These are phyloP conservation scores for Cordia subcordata DNA, from an alignment of 257 asterid species.

Conservation along the genomic window DNA sequence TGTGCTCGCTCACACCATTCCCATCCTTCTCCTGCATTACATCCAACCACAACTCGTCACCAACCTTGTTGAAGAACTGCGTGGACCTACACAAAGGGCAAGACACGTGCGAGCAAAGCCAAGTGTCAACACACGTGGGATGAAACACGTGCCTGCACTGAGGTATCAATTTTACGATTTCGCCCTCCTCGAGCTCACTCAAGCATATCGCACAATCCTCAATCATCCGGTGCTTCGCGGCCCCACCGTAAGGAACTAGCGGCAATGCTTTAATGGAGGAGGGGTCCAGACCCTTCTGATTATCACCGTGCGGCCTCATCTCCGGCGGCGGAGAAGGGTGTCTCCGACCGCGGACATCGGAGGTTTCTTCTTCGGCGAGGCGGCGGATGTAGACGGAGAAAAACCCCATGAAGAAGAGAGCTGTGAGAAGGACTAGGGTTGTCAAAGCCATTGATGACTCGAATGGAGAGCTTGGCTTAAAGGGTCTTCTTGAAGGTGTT, in stretches of 20 bases:
- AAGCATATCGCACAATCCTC: conserved; percentile 69
- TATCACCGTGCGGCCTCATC: not conserved
- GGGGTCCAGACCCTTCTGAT: conserved; percentile 38
- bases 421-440: conserved; percentile 47
- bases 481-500: conserved; percentile 5
- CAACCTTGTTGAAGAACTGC: conserved; percentile 31
- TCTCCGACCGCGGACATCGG: conserved; percentile 15
- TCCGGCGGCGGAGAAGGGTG: conserved; percentile 11
- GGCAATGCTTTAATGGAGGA: conserved; percentile 46
- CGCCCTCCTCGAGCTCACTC: conserved; percentile 49
- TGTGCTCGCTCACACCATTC: conserved; percentile 4
- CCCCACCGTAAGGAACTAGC: conserved; percentile 37
- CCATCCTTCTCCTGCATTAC: conserved; percentile 16
- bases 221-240: conserved; percentile 36
- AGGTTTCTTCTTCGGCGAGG: conserved; percentile 18
- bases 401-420: conserved; percentile 58
- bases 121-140: conserved; percentile 63
- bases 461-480: conserved; percentile 22
- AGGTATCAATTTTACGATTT: conserved; percentile 59
- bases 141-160: conserved; percentile 81
- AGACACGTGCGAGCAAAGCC: conserved; percentile 73
- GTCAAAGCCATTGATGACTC: conserved; percentile 63
- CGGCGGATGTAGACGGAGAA: conserved; percentile 73
- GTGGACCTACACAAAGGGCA: conserved; percentile 79
- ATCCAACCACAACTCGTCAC: conserved; percentile 41